Conservation (phyloP, 176 grass and related monocot genomes). For the Dendrocalamus sinicus region DNA sequence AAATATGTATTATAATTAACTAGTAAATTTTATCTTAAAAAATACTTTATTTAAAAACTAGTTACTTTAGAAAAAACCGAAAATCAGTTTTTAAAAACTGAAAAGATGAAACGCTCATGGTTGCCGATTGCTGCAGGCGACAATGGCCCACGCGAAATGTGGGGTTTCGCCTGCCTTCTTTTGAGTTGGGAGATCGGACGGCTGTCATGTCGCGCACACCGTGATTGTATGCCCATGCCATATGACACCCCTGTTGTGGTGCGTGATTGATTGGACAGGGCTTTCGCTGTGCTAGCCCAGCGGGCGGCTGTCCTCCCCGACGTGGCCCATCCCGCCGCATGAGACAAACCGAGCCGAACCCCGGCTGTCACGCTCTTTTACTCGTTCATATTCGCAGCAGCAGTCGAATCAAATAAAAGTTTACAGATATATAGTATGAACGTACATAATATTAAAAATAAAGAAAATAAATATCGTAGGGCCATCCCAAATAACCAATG, state of each 20-base stretch:
- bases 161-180: not conserved
- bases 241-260: not conserved
- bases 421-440: too few relatives aligned
- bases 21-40: too few relatives aligned
- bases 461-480: too few relatives aligned
- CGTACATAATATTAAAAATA: too few relatives aligned
- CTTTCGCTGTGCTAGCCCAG: not conserved
- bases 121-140: not conserved
- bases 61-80: too few relatives aligned
- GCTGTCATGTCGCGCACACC: not conserved
- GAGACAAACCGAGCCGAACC: not conserved
- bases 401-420: too few relatives aligned
- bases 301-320: not conserved
- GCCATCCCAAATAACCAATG: too few relatives aligned
- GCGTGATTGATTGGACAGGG: slow-evolving; percentile 17
- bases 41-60: too few relatives aligned
- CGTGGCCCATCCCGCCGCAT: not conserved
- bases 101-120: not conserved
- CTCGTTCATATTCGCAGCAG: too few relatives aligned
- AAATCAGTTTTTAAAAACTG: too few relatives aligned
- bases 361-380: not conserved
- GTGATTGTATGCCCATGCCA: not conserved
- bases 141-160: not conserved
- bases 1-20: too few relatives aligned
- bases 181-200: not conserved